These are phyloP conservation scores for Poa annua DNA, from an alignment of 176 grass and related monocot species.

Conservation along the genomic window DNA sequence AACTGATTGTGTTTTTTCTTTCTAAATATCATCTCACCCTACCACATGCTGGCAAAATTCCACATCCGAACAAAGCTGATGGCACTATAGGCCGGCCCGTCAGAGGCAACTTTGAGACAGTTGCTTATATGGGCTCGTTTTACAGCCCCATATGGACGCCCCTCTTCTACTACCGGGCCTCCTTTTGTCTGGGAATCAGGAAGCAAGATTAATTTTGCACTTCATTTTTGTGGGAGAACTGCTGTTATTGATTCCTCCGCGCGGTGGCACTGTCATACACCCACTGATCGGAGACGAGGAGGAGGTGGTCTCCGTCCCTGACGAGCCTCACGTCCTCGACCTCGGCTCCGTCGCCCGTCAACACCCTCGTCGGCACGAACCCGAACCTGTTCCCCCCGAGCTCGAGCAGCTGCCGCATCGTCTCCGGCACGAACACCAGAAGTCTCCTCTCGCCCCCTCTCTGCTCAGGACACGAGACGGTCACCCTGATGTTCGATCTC, in stretches of 20 bases:
- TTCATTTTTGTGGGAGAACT: background rate
- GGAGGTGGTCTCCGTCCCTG: constrained; percentile 70
- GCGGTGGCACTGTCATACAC: background rate
- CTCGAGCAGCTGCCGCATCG: constrained; percentile 60
- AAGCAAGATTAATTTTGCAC: background rate
- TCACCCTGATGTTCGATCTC: constrained; percentile 28
- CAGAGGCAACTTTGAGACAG: background rate
- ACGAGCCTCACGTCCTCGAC: constrained; percentile 68
- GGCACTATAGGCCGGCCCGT: background rate
- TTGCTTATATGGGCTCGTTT: background rate
- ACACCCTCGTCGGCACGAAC: constrained; percentile 43
- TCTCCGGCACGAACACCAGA: constrained; percentile 70
- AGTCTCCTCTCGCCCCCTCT: constrained; percentile 43
- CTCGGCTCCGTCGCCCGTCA: constrained; percentile 61
- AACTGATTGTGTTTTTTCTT: background rate
- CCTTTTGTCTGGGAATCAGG: background rate
- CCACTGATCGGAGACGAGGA: constrained; percentile 52
- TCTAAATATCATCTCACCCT: background rate
- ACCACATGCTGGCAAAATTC: background rate
- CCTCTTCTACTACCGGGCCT: background rate
- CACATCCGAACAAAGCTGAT: background rate
- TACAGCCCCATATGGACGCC: background rate
- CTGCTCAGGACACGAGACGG: constrained; percentile 63
- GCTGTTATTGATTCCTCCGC: background rate
- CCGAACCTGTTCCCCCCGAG: constrained; percentile 54